Percentiles rank a stretch among this genome's conserved stretches.
Conservation (phyloP, 306 rosid genomes). For the Lathyrus tuberosus region DNA sequence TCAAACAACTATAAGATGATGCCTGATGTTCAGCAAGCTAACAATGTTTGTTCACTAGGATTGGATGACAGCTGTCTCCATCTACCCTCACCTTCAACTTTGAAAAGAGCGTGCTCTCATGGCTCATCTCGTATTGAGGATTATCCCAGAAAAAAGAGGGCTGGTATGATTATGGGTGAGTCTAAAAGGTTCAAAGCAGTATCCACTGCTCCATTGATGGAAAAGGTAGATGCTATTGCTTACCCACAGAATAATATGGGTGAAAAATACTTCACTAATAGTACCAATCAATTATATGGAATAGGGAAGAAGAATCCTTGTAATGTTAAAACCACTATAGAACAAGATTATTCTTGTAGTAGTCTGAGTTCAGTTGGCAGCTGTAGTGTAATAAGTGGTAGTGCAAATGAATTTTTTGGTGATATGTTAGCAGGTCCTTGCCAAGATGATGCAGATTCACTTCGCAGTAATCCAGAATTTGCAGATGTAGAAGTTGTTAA, state of each 20-base stretch:
- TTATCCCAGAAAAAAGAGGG: constrained; percentile 61
- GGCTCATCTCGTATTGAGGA: constrained; percentile 43
- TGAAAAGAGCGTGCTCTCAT: constrained; percentile 61
- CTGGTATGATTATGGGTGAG: constrained; percentile 45
- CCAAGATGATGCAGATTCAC: constrained; percentile 57
- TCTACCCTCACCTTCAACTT: constrained; percentile 46
- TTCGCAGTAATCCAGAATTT: constrained; percentile 70
- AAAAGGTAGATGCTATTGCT: constrained; percentile 80
- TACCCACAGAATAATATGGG: constrained; percentile 64
- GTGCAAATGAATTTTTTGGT: constrained; percentile 45
- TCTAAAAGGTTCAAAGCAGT: constrained; percentile 36
- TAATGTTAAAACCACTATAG: constrained; percentile 46
- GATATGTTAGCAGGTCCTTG: neutral
- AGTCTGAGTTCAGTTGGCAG: constrained; percentile 83
- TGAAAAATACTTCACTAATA: constrained; percentile 57
- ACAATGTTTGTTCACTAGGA: constrained; percentile 42
- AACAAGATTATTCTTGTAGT: constrained; percentile 40
- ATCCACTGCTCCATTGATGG: constrained; percentile 40
- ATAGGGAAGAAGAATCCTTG: constrained; percentile 42
- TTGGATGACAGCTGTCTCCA: constrained; percentile 37
- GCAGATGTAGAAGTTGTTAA: constrained; percentile 45
- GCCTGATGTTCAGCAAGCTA: constrained; percentile 41
- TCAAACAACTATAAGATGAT: neutral
- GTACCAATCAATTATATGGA: constrained; percentile 49
- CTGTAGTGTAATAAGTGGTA: constrained; percentile 63